Conservation (phyloP, 2,329 filamentous ascomycete species). For the Aspergillus quadricinctus region DNA sequence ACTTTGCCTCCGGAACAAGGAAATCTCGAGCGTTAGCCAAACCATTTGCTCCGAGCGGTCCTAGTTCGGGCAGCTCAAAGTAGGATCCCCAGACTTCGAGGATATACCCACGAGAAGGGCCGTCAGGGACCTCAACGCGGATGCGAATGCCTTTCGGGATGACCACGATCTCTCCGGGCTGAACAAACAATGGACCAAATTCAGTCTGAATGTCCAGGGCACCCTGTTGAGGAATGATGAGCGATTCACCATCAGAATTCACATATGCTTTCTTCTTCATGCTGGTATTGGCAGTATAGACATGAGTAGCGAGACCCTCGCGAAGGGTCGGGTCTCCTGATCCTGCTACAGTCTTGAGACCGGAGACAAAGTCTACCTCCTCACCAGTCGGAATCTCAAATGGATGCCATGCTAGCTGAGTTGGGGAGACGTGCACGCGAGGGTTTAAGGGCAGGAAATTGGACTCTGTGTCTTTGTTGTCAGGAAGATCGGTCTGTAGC, state of each 20-base stretch:
- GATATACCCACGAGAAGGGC: conserved; percentile 61
- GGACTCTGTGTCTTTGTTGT: conserved; percentile 30
- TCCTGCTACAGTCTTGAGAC: conserved; percentile 51
- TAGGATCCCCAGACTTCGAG: conserved; percentile 63
- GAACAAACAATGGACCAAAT: conserved; percentile 59
- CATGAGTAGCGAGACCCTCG: conserved; percentile 52
- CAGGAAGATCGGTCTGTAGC: conserved; percentile 45
- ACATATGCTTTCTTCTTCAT: conserved; percentile 57
- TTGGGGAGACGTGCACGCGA: conserved; percentile 52
- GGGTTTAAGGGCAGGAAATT: conserved; percentile 42
- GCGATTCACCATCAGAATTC: conserved; percentile 61
- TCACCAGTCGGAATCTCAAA: conserved; percentile 49
- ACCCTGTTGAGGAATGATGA: conserved; percentile 63
- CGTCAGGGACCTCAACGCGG: conserved; percentile 56
- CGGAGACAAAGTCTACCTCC: conserved; percentile 54
- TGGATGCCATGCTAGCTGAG: conserved; percentile 55
- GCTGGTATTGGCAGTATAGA: conserved; percentile 53
- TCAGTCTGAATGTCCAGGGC: conserved; percentile 65
- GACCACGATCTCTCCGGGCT: conserved; percentile 64
- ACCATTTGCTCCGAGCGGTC: conserved; percentile 62
- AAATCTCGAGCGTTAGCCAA: conserved; percentile 65
- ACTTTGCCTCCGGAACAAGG: conserved; percentile 56
- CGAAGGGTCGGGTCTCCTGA: conserved; percentile 56
- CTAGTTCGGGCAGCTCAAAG: conserved; percentile 63
- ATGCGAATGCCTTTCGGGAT: conserved; percentile 64